Base-by-base conservation (phyloP, 208 protist genomes). In the Trypanosoma theileri region DNA sequence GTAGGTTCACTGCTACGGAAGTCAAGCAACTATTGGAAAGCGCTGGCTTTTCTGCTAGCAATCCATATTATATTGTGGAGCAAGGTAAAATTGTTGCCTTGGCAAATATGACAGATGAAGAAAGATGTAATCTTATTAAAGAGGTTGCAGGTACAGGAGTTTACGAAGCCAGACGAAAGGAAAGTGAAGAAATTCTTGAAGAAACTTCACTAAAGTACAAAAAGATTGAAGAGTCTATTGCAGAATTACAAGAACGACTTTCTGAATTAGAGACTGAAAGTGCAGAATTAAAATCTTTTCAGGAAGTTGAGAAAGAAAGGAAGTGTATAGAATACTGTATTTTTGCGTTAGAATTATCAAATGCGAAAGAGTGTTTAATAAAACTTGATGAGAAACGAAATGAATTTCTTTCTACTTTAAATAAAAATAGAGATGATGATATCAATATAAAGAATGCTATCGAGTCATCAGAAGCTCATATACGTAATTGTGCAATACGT, bases 31-130 rank as follows among this genome's bases (percentile, higher is more conserved):
- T 99, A 19, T 78, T 99, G 21, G 98, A 99, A 77, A 98, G 88
- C 56, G 98, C 98, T 11, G 98, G 98, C 9, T 99, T 99, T 71
- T 99, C 98, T 21, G 86, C 94, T 10, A 95, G 87, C 40, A 99
- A 99, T 77, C 98, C 98, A 13, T 99, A 99, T 80, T 99, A 99
- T 82, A 99, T 99, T 56, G 98, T 99, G 1, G 98, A 99, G 75
- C 99, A 99, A 85, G 98, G 98, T 42, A 98, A 99, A 65, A 97
- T 97, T 73, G 72, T 85, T 42, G 77, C 77, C n/a, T 76, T 99
- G n/a, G 89, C 97, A 3, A 90, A 84, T 66, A 99, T 99, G 94
- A 97, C 84, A 64, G 98, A 99, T 55, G 74, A 87, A 8, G 93
- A 98, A 17, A 81, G 98, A 10, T 95, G 99, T 16, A 85, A 97